A percentile compares a stretch with the other conserved stretches of the same genome.
These are phyloP conservation scores for Ophiocordyceps sinensis DNA, from an alignment of 2,329 filamentous ascomycete species.

Conservation along the genomic window DNA sequence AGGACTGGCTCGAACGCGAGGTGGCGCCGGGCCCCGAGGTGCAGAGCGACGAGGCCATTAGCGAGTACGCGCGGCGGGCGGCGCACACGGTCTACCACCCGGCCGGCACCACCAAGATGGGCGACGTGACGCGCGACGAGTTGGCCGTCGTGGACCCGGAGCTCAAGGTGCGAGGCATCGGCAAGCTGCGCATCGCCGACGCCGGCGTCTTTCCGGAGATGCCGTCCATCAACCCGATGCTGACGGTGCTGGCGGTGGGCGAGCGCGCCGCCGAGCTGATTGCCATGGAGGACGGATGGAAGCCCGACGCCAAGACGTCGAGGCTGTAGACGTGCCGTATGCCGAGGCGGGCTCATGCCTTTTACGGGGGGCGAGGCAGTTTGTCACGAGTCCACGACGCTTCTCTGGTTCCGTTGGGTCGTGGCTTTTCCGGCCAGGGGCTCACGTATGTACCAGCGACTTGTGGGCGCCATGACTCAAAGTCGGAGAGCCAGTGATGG, in stretches of 20 bases:
- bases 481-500: no score
- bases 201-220: conserved; percentile 83
- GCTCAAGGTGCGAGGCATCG: conserved; percentile 57
- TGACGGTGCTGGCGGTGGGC: conserved; percentile 72
- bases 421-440: no score
- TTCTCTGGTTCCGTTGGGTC: no score
- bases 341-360: no score
- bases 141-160: conserved; percentile 68
- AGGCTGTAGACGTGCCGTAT: conserved; percentile 12
- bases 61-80: conserved; percentile 64
- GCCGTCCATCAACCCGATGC: conserved; percentile 77
- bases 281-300: conserved; percentile 46
- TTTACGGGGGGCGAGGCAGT: background rate
- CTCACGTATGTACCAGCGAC: no score
- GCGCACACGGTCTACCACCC: conserved; percentile 89
- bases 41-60: conserved; percentile 65
- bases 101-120: conserved; percentile 84
- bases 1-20: conserved; percentile 70
- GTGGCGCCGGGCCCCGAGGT: conserved; percentile 62
- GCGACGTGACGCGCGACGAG: conserved; percentile 51
- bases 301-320: conserved; percentile 15
- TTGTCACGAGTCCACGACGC: background rate
- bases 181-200: conserved; percentile 66
- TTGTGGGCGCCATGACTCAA: no score
- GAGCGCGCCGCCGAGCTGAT: conserved; percentile 79